phyloP scores from a whole-genome alignment of 1,139 yeast species.

The Debaryomycetaceae sp. region DNA sequence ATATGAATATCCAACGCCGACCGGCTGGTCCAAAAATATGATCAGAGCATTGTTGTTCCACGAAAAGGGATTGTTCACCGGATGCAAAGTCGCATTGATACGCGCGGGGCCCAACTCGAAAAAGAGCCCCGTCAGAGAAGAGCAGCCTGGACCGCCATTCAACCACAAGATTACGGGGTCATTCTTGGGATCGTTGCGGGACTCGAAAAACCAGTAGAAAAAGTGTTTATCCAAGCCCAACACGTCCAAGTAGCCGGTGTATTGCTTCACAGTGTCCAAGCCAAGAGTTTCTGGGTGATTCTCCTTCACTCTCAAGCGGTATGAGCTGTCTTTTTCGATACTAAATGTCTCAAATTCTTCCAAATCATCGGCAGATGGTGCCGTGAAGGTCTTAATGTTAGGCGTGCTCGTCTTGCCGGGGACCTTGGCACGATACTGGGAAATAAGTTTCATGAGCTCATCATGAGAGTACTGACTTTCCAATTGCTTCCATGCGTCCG shows the following conservation, averaged over 20 bases:
- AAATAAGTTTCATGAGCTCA: background rate
- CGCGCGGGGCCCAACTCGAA: constrained; percentile 61
- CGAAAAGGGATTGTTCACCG: constrained; percentile 48
- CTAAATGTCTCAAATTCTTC: constrained; percentile 6
- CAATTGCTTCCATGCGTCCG: background rate
- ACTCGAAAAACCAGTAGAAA: constrained; percentile 70
- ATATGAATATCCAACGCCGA: constrained; percentile 70
- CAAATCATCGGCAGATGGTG: too few relatives aligned
- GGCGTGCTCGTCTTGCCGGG: background rate
- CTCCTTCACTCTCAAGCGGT: constrained; percentile 30
- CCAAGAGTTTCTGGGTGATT: constrained; percentile 34
- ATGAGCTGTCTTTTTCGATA: constrained; percentile 15
- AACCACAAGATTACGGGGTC: constrained; percentile 63
- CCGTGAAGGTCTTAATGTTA: background rate
- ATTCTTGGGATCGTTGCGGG: constrained; percentile 54
- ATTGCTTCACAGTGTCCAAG: constrained; percentile 49
- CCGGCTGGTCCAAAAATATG: constrained; percentile 64
- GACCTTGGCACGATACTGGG: background rate
- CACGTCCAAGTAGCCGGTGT: constrained; percentile 55
- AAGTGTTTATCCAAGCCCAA: constrained; percentile 54
- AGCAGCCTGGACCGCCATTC: constrained; percentile 72
- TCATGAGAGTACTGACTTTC: background rate
- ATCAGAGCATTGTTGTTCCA: constrained; percentile 66
- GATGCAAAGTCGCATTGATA: constrained; percentile 37
- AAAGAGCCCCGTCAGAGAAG: constrained; percentile 55